Evolutionary conservation across 1,284 basidiomycete species (phyloP), one percentile per base, ranked within the genome.

Genomic region (Pseudozyma hubeiensis): DNA sequence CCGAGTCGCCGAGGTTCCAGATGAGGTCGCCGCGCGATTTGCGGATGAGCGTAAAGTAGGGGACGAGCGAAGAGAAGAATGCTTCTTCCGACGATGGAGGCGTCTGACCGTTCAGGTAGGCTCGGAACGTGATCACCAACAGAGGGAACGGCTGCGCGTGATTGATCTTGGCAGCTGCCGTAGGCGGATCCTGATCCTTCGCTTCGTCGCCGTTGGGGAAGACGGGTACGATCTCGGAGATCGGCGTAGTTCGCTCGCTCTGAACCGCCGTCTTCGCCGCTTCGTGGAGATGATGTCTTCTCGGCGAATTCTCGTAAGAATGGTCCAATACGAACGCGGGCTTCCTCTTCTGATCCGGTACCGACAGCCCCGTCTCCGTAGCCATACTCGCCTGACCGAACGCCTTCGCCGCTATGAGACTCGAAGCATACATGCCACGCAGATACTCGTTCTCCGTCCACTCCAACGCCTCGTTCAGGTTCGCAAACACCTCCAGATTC

Each of bases 391-490:
- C 83, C 19, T 80, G 74, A 1, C 78, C 80, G 31, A 85, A 83
- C 49, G 76, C 79, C 44, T 79, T 81, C 11, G 81, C 83, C 1
- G 83, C 80, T 16, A 77, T 78, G 11, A 82, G 62, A 35, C 75
- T 77, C n/a, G 81, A 81, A 37, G 79, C 72, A 55, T 86, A 87
- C 54, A 87, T 72, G 19, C 82, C 82, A 19, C 85, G 80, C 29
- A 87, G 69, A 58, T 85, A 86, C 31, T 83, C 81, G 69, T 86
- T 78, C 43, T 79, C 80, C 19, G 75, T 93, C 93, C 80, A 97
- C 85, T 98, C 95, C 86, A 98, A 89, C 0, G 94, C 95, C 82
- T 97, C 93, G 81, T 92, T 94, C 74, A 96, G 88, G 7, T 88
- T 90, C 57, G 87, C 88, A 82, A 97, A 97, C 14, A 95, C 86